phyloP scores from a whole-genome alignment of 169 alveolate species.

The Perkinsus marinus region DNA sequence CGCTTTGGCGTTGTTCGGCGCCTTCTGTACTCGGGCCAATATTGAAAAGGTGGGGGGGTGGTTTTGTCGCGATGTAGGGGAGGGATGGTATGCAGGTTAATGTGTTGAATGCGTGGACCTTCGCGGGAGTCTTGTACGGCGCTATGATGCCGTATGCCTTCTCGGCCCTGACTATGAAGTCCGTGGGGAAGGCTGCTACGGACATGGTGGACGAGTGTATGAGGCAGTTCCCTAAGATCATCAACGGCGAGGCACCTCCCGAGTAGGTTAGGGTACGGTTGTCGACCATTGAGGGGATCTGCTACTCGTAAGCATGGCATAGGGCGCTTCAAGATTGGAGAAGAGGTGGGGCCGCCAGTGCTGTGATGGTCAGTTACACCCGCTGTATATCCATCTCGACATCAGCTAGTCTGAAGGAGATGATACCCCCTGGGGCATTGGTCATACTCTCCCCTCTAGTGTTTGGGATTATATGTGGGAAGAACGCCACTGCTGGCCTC shows the following conservation, averaged over 20 bases:
- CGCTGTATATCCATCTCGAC: constrained; percentile 53
- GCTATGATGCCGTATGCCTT: constrained; percentile 60
- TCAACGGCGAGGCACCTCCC: neutral
- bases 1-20: constrained; percentile 56
- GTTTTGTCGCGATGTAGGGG: constrained; percentile 2
- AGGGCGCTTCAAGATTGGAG: too few species aligned
- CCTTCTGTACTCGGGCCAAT: constrained; percentile 45
- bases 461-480: constrained; percentile 48
- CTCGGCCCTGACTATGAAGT: constrained; percentile 56
- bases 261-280: constrained; percentile 1
- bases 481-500: constrained; percentile 60
- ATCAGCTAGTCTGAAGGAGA: constrained; percentile 42
- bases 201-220: constrained; percentile 54
- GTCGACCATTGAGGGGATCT: too few species aligned
- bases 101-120: constrained; percentile 41
- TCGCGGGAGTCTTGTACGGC: constrained; percentile 45
- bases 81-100: constrained; percentile 11
- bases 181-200: constrained; percentile 58
- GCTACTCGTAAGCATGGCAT: too few species aligned
- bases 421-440: constrained; percentile 51
- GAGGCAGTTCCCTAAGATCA: constrained; percentile 44
- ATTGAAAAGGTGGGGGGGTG: neutral
- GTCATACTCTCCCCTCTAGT: constrained; percentile 38
- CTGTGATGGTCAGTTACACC: constrained; percentile 44
- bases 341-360: too few species aligned